Evolutionary conservation across 2,329 filamentous ascomycete genomes (phyloP).

Genomic region (Aspergillus niger): DNA sequence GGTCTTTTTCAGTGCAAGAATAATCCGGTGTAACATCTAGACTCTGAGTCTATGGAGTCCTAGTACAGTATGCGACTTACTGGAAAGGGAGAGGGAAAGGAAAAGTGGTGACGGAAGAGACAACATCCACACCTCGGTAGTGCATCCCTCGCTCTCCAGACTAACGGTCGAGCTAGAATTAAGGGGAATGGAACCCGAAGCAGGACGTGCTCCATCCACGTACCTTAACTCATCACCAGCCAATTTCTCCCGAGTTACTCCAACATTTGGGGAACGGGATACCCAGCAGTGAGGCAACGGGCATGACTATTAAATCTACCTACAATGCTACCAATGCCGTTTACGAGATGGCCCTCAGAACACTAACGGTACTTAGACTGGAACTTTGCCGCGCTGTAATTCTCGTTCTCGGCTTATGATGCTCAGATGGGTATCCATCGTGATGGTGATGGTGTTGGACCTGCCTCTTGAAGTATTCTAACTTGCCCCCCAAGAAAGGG

Average conservation of each 20-base stretch:
- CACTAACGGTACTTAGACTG: too few relatives aligned
- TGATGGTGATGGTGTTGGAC: not conserved
- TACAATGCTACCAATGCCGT: not conserved
- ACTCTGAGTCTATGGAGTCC: too few relatives aligned
- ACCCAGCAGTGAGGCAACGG: not conserved
- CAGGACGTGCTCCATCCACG: not conserved
- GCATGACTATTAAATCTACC: not conserved
- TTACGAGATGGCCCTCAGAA: not conserved
- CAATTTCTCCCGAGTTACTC: not conserved
- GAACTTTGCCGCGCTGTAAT: too few relatives aligned
- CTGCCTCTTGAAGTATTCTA: not conserved
- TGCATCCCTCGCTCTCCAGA: not conserved
- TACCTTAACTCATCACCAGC: not conserved
- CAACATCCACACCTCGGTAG: not conserved
- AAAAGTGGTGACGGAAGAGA: not conserved
- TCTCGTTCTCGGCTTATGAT: too few relatives aligned
- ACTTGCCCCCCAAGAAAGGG: not conserved
- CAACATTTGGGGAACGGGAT: too few relatives aligned
- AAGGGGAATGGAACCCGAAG: not conserved
- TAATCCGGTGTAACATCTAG: too few relatives aligned
- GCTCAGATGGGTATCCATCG: not conserved
- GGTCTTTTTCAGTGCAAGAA: not conserved
- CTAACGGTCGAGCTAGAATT: conserved; percentile 3
- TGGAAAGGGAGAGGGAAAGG: not conserved
- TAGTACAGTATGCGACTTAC: not conserved